phyloP scores from a whole-genome alignment of 2,329 filamentous ascomycete species.

The Fusarium illudens region DNA sequence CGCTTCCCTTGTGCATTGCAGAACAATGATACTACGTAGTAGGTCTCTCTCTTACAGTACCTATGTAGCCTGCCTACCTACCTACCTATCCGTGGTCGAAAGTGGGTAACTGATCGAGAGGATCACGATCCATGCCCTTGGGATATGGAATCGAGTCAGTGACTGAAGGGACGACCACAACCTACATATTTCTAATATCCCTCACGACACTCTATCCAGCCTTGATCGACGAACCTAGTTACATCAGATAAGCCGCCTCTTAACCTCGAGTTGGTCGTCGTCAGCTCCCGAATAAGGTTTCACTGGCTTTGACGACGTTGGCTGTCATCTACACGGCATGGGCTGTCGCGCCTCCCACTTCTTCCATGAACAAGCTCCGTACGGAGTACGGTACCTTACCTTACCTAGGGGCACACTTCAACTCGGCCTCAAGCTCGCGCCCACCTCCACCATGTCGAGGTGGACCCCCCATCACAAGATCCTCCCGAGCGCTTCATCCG shows the following conservation, averaged over 20 bases:
- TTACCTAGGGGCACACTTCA: no score
- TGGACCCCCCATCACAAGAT: slow-evolving; percentile 3
- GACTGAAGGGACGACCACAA: background rate
- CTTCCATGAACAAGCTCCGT: slow-evolving; percentile 8
- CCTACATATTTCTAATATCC: background rate
- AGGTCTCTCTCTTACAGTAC: no score
- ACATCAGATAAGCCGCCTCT: background rate
- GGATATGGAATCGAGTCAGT: slow-evolving; percentile 1
- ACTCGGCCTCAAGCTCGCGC: slow-evolving; percentile 32
- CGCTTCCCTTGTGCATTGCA: slow-evolving; percentile 21
- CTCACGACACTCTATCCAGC: background rate
- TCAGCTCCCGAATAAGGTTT: slow-evolving; percentile 11
- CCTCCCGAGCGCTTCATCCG: slow-evolving; percentile 15
- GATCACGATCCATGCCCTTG: slow-evolving; percentile 15
- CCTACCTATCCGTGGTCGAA: background rate
- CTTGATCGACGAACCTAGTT: background rate
- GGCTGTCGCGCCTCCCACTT: slow-evolving; percentile 21
- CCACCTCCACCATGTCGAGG: slow-evolving; percentile 11
- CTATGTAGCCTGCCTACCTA: slow-evolving; percentile 20
- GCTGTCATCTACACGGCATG: slow-evolving; percentile 12
- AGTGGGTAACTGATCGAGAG: slow-evolving; percentile 7
- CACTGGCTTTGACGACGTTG: background rate
- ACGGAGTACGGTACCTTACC: no score
- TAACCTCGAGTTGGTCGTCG: background rate
- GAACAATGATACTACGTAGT: no score